phyloP scores from a whole-genome alignment of 305 asterid genomes.

The Solanum aculeatissimum region DNA sequence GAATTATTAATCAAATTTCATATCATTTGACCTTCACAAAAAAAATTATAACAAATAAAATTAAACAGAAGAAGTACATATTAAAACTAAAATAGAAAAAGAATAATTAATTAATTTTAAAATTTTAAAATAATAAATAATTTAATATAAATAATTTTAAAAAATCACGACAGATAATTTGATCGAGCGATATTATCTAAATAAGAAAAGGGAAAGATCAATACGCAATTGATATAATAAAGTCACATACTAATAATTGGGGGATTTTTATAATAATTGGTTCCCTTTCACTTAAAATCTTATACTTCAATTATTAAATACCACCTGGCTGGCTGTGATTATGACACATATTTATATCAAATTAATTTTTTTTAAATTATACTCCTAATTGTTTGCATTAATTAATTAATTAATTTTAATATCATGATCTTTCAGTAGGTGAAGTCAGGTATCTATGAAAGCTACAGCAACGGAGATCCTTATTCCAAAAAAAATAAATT shows the following conservation, averaged over 20 bases:
- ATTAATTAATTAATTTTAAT: not conserved
- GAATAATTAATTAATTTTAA: not conserved
- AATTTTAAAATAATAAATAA: not conserved
- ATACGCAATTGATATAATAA: slow-evolving; percentile 17
- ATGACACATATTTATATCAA: slow-evolving; percentile 16
- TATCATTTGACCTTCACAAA: no score
- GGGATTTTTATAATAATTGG: not conserved
- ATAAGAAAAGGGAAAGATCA: not conserved
- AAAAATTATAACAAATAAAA: no score
- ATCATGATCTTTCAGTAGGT: slow-evolving; percentile 19
- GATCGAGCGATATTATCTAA: not conserved
- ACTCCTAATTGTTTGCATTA: not conserved
- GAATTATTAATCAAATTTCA: no score
- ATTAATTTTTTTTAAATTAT: not conserved
- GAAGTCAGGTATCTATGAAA: slow-evolving; percentile 32
- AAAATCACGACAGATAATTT: no score
- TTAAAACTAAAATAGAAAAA: not conserved
- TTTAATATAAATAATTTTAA: no score
- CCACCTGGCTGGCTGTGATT: slow-evolving; percentile 27
- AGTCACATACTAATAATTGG: not conserved
- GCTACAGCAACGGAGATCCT: slow-evolving; percentile 40
- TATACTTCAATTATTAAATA: slow-evolving; percentile 33
- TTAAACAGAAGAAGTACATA: no score
- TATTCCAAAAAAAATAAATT: not conserved
- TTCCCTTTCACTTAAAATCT: slow-evolving; percentile 7